These are phyloP conservation scores for Blastobotrys chiropterorum DNA, from an alignment of 805 yeast species.

Conservation along the genomic window DNA sequence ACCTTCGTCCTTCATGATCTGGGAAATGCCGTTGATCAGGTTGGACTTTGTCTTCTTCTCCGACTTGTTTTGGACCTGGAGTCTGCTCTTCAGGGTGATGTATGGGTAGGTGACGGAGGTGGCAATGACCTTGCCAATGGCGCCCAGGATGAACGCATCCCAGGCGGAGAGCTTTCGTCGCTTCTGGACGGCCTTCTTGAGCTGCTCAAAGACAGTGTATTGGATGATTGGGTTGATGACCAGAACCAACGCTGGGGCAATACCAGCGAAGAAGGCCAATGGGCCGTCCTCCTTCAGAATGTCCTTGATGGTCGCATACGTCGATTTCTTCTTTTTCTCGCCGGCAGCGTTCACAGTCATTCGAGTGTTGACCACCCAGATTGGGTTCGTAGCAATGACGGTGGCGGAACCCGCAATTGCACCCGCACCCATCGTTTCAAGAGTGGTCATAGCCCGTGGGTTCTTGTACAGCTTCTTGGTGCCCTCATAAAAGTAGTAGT, in stretches of 20 bases:
- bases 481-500: constrained; percentile 85
- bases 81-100: constrained; percentile 78
- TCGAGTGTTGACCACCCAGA: constrained; percentile 93
- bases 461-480: constrained; percentile 33
- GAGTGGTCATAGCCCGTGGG: constrained; percentile 36
- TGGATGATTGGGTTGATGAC: constrained; percentile 88
- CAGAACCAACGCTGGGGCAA: constrained; percentile 78
- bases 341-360: constrained; percentile 52
- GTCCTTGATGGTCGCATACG: constrained; percentile 52
- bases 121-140: constrained; percentile 84
- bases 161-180: constrained; percentile 52
- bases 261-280: constrained; percentile 70
- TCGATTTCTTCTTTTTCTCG: constrained; percentile 33
- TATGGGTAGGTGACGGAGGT: constrained; percentile 87
- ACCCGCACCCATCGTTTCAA: constrained; percentile 70
- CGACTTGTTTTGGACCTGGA: constrained; percentile 57
- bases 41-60: constrained; percentile 17
- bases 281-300: constrained; percentile 69
- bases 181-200: constrained; percentile 58
- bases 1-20: constrained; percentile 67
- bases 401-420: constrained; percentile 85
- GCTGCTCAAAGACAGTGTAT: constrained; percentile 85
- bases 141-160: constrained; percentile 83
- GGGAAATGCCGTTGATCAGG: constrained; percentile 36
- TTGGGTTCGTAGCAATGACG: constrained; percentile 75